Percentiles rank a stretch among this genome's conserved stretches.
phyloP scores from a whole-genome alignment of 257 asterid genomes.

The Plantago elongata region DNA sequence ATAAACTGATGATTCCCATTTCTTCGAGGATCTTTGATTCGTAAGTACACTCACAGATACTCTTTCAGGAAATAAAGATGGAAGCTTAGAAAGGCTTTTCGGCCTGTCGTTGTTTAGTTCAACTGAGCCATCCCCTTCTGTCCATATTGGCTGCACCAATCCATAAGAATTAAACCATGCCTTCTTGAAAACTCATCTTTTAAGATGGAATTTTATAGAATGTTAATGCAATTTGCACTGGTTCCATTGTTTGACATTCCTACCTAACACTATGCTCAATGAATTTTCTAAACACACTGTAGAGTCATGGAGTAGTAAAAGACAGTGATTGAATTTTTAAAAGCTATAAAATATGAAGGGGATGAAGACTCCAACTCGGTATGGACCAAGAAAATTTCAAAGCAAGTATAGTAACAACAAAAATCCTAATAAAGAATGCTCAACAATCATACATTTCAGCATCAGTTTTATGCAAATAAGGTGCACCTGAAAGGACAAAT shows the following conservation, averaged over 20 bases:
- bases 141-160: constrained; percentile 68
- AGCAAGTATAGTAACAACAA: too few relatives aligned
- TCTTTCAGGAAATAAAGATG: constrained; percentile 62
- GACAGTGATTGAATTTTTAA: too few relatives aligned
- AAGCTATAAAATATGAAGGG: too few relatives aligned
- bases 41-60: constrained; percentile 43
- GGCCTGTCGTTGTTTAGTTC: constrained; percentile 28
- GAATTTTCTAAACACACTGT: not conserved
- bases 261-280: not conserved
- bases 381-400: too few relatives aligned
- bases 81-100: constrained; percentile 38
- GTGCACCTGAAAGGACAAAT: too few relatives aligned
- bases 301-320: not conserved
- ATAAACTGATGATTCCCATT: constrained; percentile 21
- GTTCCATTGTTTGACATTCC: not conserved
- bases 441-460: too few relatives aligned
- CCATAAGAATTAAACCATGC: not conserved
- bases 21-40: constrained; percentile 28
- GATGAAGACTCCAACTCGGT: too few relatives aligned
- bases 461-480: too few relatives aligned
- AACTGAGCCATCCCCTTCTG: constrained; percentile 47
- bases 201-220: not conserved
- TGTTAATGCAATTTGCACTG: not conserved
- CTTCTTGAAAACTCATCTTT: not conserved
- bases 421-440: too few relatives aligned